Percentiles rank a stretch among this genome's conserved stretches.
Conservation (phyloP, 73 alveolate genomes). For the Effrenium voratum region DNA sequence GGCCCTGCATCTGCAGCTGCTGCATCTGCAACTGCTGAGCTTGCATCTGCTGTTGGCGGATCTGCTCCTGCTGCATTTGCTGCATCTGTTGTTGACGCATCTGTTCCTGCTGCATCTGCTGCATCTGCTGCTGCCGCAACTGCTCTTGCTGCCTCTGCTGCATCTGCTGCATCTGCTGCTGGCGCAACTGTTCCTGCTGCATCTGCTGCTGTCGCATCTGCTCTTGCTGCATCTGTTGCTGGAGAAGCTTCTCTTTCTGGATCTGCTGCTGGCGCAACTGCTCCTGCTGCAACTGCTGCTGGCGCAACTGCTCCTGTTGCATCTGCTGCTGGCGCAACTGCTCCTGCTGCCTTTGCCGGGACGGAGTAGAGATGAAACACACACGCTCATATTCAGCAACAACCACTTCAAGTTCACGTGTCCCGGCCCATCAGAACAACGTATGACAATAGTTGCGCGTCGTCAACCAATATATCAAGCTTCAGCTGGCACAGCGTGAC, state of each 20-base stretch:
- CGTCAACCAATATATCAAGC: no score
- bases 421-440: no score
- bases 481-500: no score
- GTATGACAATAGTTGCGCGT: no score
- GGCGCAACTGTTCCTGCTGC: background rate
- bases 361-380: no score
- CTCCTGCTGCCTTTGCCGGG: background rate
- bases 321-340: slow-evolving; percentile 18
- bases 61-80: slow-evolving; percentile 33
- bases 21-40: slow-evolving; percentile 50
- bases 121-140: slow-evolving; percentile 36
- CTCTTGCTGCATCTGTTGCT: slow-evolving; percentile 41
- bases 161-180: background rate
- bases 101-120: slow-evolving; percentile 27
- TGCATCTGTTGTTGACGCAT: slow-evolving; percentile 9
- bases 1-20: slow-evolving; percentile 5
- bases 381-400: no score
- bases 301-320: background rate
- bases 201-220: slow-evolving; percentile 27
- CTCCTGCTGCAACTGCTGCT: slow-evolving; percentile 14
- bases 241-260: slow-evolving; percentile 58
- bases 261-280: slow-evolving; percentile 23
- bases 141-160: slow-evolving; percentile 44
- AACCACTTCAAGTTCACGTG: no score
- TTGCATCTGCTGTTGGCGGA: slow-evolving; percentile 3